These are phyloP conservation scores for Geotrichum cucujoidarum DNA, from an alignment of 1,139 yeast genomes.

Conservation along the genomic window DNA sequence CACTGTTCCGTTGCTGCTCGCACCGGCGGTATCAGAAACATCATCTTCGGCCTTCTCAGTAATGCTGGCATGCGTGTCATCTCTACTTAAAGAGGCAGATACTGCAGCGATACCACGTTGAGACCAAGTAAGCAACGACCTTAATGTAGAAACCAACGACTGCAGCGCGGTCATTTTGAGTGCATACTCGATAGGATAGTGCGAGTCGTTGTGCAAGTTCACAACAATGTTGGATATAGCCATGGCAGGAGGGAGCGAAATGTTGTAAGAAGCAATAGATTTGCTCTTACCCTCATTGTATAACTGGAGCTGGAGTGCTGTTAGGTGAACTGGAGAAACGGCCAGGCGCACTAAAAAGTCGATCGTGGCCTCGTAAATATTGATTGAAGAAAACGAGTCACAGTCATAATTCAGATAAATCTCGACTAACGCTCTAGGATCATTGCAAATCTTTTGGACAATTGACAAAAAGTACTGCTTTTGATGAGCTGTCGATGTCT, in stretches of 20 bases:
- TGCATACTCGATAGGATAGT: slow-evolving; percentile 55
- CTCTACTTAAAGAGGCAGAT: slow-evolving; percentile 16
- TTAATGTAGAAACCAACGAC: slow-evolving; percentile 74
- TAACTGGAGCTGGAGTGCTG: slow-evolving; percentile 61
- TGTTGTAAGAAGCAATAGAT: slow-evolving; percentile 69
- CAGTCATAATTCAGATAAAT: slow-evolving; percentile 94
- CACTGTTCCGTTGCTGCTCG: slow-evolving; percentile 19
- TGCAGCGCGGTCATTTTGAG: slow-evolving; percentile 76
- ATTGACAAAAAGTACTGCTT: slow-evolving; percentile 78
- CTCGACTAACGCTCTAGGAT: slow-evolving; percentile 87
- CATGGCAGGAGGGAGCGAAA: slow-evolving; percentile 66
- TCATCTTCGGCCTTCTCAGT: slow-evolving; percentile 18
- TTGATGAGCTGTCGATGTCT: slow-evolving; percentile 86
- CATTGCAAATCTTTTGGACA: slow-evolving; percentile 74
- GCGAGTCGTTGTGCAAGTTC: slow-evolving; percentile 53
- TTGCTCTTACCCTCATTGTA: slow-evolving; percentile 58
- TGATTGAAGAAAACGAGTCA: slow-evolving; percentile 68
- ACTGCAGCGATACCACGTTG: slow-evolving; percentile 56
- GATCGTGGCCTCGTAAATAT: slow-evolving; percentile 75
- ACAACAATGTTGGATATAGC: slow-evolving; percentile 54
- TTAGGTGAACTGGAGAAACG: slow-evolving; percentile 63
- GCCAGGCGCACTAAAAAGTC: slow-evolving; percentile 75
- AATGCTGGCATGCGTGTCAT: slow-evolving; percentile 5
- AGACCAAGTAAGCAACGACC: slow-evolving; percentile 84
- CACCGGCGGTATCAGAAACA: slow-evolving; percentile 19